Base-by-base conservation (phyloP, 2,329 filamentous ascomycete species). In the Rhynchosporium secalis region DNA sequence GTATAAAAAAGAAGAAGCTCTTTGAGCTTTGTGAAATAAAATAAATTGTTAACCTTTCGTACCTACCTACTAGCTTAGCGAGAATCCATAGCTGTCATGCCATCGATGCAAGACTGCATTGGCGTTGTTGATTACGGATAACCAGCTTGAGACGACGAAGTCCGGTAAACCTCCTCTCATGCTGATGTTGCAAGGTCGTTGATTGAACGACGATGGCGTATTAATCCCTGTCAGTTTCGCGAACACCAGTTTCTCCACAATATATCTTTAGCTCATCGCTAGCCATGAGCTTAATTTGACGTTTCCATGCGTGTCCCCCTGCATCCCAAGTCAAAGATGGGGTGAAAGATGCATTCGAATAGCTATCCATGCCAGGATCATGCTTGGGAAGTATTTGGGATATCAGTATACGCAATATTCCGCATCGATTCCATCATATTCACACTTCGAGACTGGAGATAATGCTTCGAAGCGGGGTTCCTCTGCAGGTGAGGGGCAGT, bases 161-260 rank as follows among this genome's bases (percentile, higher is more conserved):
- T 20, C 20, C 20, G 20, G 20, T 20, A 20, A 20, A 20, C 20
- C 20, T 20, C 20, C 20, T 20, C 20, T 20, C 20, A 20, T 20
- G 20, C 20, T 20, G 20, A 20, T 20, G 20, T 20, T 20, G 20
- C 1, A 38, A 41, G 20, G 52, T 45, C 12, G 40, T 56, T 56
- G 52, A 56, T 56, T 56, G 52, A 56, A 43, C 15, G 26, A 31
- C 33, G 52, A 56, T 56, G 52, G 52, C 52, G 52, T 56, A 45
- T 56, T 56, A 9, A 56, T 56, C 52, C 52, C 45, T 45, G 52
- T 45, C 38, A 13, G 41, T 20, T 56, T 43, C 52, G 52, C 38
- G 38, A 56, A 45, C 52, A 38, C 52, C 29, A 56, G 31, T 33
- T 2, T 56, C 52, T 45, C 52, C 52, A 41, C 36, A 41, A 3